These are phyloP conservation scores for Aspergillus saccharolyticus DNA, from an alignment of 495 filamentous ascomycete species.

Conservation along the genomic window DNA sequence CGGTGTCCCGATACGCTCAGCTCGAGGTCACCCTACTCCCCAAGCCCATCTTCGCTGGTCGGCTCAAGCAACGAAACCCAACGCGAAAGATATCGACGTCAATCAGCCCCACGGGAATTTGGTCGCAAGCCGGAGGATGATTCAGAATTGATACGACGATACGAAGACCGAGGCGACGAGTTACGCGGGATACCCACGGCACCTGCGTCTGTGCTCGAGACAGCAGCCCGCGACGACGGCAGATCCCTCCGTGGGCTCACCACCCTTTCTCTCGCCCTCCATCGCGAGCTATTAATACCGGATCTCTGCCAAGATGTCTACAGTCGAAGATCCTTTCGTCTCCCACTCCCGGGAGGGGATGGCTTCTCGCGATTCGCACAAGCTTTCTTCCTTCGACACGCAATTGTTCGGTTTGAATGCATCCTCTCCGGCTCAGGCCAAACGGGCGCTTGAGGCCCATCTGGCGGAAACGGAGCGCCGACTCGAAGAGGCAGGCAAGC, in stretches of 20 bases:
- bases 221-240: slow-evolving; percentile 23
- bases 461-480: slow-evolving; percentile 84
- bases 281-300: slow-evolving; percentile 11
- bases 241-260: neutral
- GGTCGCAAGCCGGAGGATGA: slow-evolving; percentile 30
- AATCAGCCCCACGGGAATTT: neutral
- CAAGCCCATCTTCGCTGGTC: slow-evolving; percentile 33
- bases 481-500: slow-evolving; percentile 81
- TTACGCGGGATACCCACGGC: slow-evolving; percentile 26
- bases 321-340: slow-evolving; percentile 54
- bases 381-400: slow-evolving; percentile 74
- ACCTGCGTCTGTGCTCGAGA: slow-evolving; percentile 22
- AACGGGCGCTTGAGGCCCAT: slow-evolving; percentile 84
- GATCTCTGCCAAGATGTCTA: slow-evolving; percentile 24
- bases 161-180: slow-evolving; percentile 20
- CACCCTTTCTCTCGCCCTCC: neutral
- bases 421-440: slow-evolving; percentile 77
- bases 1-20: slow-evolving; percentile 7
- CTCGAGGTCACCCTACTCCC: slow-evolving; percentile 9
- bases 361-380: slow-evolving; percentile 51
- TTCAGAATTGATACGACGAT: slow-evolving; percentile 23
- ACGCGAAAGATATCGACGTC: neutral
- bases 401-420: slow-evolving; percentile 73
- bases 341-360: slow-evolving; percentile 32
- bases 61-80: slow-evolving; percentile 21